A percentile compares a stretch with the other conserved stretches of the same genome.
Evolutionary conservation across 176 grass and related monocot genomes (phyloP).

Genomic region (Triticum aestivum): DNA sequence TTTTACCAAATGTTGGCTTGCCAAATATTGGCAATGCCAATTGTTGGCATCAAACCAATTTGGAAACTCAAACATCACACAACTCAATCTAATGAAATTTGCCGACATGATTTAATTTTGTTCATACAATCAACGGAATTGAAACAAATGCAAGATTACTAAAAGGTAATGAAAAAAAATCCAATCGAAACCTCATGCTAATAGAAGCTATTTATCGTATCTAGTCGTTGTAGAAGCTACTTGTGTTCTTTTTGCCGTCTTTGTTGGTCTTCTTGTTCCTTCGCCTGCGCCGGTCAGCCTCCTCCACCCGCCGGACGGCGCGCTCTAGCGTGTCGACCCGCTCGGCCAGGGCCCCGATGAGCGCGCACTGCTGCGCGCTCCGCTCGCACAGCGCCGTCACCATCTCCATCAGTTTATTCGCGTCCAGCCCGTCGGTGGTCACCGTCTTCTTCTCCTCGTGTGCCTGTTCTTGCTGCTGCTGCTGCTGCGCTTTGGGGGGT

Average conservation of each 20-base stretch:
- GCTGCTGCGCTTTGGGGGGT: neutral
- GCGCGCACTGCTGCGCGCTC: slow-evolving; percentile 11
- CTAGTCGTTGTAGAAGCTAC: slow-evolving; percentile 1
- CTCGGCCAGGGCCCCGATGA: slow-evolving; percentile 48
- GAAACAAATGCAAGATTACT: too few species aligned
- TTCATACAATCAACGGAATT: too few species aligned
- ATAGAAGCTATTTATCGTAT: too few species aligned
- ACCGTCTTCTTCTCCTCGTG: neutral
- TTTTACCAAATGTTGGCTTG: too few species aligned
- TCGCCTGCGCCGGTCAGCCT: neutral
- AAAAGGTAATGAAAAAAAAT: too few species aligned
- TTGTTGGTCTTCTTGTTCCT: neutral
- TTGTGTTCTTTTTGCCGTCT: neutral
- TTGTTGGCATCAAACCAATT: too few species aligned
- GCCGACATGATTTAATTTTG: too few species aligned
- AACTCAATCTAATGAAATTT: too few species aligned
- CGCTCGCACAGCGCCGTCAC: slow-evolving; percentile 55
- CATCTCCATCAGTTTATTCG: slow-evolving; percentile 51
- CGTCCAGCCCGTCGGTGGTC: neutral
- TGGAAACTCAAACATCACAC: too few species aligned
- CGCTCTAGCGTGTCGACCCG: slow-evolving; percentile 62
- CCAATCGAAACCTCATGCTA: too few species aligned
- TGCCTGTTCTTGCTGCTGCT: neutral
- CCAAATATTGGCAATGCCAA: too few species aligned
- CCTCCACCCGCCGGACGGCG: slow-evolving; percentile 47